These are phyloP conservation scores for Saturnispora zaruensis DNA, from an alignment of 805 yeast genomes.

Conservation along the genomic window DNA sequence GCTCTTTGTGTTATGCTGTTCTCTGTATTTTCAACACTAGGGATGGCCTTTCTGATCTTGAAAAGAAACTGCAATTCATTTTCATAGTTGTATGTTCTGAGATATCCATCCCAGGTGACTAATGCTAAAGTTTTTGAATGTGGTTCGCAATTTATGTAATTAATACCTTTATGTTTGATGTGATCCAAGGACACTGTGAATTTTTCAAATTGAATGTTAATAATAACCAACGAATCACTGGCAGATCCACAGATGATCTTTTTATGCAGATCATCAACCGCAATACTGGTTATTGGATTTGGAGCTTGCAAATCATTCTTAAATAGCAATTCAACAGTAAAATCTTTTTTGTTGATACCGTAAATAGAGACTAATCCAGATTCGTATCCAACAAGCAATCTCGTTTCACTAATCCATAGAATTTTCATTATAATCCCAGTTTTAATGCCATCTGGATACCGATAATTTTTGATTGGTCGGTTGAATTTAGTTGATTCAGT, in stretches of 20 bases:
- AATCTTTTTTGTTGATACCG: slow-evolving; percentile 13
- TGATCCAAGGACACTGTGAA: slow-evolving; percentile 8
- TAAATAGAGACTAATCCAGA: slow-evolving; percentile 50
- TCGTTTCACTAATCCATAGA: slow-evolving; percentile 27
- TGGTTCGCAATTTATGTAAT: slow-evolving; percentile 19
- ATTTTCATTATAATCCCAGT: slow-evolving; percentile 62
- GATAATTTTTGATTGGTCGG: slow-evolving; percentile 23
- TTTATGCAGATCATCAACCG: slow-evolving; percentile 20
- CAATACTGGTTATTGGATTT: slow-evolving; percentile 44
- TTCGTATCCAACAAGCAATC: slow-evolving; percentile 56
- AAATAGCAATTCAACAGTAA: slow-evolving; percentile 15
- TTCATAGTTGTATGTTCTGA: slow-evolving; percentile 28
- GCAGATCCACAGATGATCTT: slow-evolving; percentile 40
- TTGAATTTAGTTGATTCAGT: slow-evolving; percentile 11
- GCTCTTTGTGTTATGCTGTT: slow-evolving; percentile 5
- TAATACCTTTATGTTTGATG: slow-evolving; percentile 33
- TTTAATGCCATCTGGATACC: slow-evolving; percentile 2
- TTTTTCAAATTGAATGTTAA: background rate
- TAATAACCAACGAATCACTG: slow-evolving; percentile 2
- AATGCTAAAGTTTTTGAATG: slow-evolving; percentile 25
- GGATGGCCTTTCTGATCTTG: slow-evolving; percentile 21
- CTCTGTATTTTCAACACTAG: slow-evolving; percentile 18
- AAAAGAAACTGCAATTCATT: slow-evolving; percentile 17
- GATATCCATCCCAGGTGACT: slow-evolving; percentile 47
- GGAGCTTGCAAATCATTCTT: slow-evolving; percentile 37